Evolutionary conservation across 805 yeast genomes (phyloP), one percentile per base, ranked within the genome.

Genomic region (Lipomyces starkeyi): DNA sequence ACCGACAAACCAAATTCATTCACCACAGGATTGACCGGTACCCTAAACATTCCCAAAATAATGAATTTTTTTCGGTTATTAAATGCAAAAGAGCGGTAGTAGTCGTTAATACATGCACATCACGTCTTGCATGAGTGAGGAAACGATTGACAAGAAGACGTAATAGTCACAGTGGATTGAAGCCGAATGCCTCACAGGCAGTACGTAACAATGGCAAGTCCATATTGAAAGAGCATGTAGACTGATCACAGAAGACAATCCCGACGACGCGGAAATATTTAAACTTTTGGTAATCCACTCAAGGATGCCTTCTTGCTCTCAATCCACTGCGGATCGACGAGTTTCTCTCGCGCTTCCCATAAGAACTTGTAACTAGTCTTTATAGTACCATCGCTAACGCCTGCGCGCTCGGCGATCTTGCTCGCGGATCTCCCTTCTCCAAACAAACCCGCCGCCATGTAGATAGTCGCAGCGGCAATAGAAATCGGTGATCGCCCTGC

Each of bases 401-500:
- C 98, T 17, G 97, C 86, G 74, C 90, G 91, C 73, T 92, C 97
- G 17, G 97, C 91, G 66, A 94, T 93, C 74, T 87, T 89, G 1
- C 90, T 81, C 0, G 97, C 93, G 2, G 90, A 83, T 49, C 91
- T 82, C 62, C 87, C 90, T 43, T 89, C 88, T 54, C 90, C 90
- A 77, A 93, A 93, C 17, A 95, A 80, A 20, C 91, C 81, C 3
- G 93, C 90, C 8, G 97, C 91, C 90, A 94, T 88, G 80, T 93
- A 95, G 62, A 94, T 94, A 6, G 95, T 96, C 0, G 98, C 95
- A 9, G 98, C 98, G 0, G 98, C 98, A 75, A 94, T 91, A 53
- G 99, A 94, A 64, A 93, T 93, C 37, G 99, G 99, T 1, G 97
- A 91, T 74, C 97, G 86, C 75, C 98, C 98, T 20, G 97, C 98